Evolutionary conservation across 2,329 filamentous ascomycete genomes (phyloP).

Genomic region (Amesomyces nigricolor): DNA sequence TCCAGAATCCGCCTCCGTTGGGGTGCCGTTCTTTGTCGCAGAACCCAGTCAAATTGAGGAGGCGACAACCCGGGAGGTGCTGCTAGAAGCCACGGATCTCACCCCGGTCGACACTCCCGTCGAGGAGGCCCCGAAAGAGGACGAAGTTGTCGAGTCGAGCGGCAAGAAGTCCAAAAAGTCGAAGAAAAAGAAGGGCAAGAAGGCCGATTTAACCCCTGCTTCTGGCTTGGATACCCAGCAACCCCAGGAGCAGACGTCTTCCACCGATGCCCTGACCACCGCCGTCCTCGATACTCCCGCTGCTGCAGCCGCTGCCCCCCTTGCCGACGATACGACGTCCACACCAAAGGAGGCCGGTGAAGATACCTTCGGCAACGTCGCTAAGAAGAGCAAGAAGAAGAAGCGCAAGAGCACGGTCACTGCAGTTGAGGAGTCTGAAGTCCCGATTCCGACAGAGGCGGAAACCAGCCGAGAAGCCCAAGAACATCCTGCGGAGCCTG

Average conservation of each 20-base stretch:
- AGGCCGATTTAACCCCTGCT: slow-evolving; percentile 6
- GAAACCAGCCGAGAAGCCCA: background rate
- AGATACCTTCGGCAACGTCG: slow-evolving; percentile 20
- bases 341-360: slow-evolving; percentile 12
- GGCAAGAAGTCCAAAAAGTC: slow-evolving; percentile 28
- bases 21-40: background rate
- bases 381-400: slow-evolving; percentile 29
- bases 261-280: background rate
- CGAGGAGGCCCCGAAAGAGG: background rate
- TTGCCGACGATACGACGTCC: background rate
- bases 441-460: background rate
- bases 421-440: slow-evolving; percentile 5
- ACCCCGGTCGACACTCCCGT: background rate
- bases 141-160: slow-evolving; percentile 12
- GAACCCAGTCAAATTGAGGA: background rate
- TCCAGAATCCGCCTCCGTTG: background rate
- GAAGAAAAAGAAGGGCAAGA: slow-evolving; percentile 31
- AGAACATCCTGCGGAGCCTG: background rate
- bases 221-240: slow-evolving; percentile 7
- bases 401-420: slow-evolving; percentile 24
- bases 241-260: slow-evolving; percentile 8
- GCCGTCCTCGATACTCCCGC: background rate
- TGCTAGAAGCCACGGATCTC: slow-evolving; percentile 5
- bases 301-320: background rate
- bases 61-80: background rate